A percentile compares a stretch with the other conserved stretches of the same genome.
Evolutionary conservation across 495 filamentous ascomycete species (phyloP).

Genomic region (Sporormia fimetaria): DNA sequence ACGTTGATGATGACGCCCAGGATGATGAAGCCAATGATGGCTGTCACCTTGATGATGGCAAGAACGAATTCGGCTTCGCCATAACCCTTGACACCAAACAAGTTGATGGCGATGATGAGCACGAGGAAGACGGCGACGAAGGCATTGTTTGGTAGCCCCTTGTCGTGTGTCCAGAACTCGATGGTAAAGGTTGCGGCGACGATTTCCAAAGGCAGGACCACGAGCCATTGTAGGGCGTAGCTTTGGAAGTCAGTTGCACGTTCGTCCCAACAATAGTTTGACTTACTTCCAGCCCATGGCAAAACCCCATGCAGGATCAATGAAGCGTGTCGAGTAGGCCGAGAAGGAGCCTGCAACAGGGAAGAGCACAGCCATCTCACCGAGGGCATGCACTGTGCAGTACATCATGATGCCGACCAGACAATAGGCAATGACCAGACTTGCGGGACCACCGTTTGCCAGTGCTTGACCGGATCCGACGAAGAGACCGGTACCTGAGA

Average conservation of each 20-base stretch:
- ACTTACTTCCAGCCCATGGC: slow-evolving; percentile 93
- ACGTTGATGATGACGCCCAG: slow-evolving; percentile 32
- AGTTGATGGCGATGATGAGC: slow-evolving; percentile 30
- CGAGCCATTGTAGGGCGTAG: slow-evolving; percentile 89
- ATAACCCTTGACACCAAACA: slow-evolving; percentile 35
- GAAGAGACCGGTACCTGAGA: slow-evolving; percentile 74
- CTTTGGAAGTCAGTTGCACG: slow-evolving; percentile 32
- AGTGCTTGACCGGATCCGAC: slow-evolving; percentile 76
- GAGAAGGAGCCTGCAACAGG: slow-evolving; percentile 90
- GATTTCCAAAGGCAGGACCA: slow-evolving; percentile 80
- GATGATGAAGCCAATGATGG: slow-evolving; percentile 47
- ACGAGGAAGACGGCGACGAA: slow-evolving; percentile 54
- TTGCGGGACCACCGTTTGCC: slow-evolving; percentile 69
- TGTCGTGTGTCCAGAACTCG: slow-evolving; percentile 60
- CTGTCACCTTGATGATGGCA: slow-evolving; percentile 55
- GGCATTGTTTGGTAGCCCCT: slow-evolving; percentile 54
- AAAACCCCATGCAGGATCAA: slow-evolving; percentile 94
- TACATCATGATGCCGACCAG: slow-evolving; percentile 85
- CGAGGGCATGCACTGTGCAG: slow-evolving; percentile 82
- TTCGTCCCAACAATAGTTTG: slow-evolving; percentile 2
- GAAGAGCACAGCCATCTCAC: slow-evolving; percentile 84
- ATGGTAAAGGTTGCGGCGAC: slow-evolving; percentile 84
- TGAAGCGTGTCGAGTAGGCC: slow-evolving; percentile 80
- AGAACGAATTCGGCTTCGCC: slow-evolving; percentile 36
- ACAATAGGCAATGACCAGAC: slow-evolving; percentile 66